Conservation (phyloP, 1,284 basidiomycete species). For the Cyathus pygmaeus region DNA sequence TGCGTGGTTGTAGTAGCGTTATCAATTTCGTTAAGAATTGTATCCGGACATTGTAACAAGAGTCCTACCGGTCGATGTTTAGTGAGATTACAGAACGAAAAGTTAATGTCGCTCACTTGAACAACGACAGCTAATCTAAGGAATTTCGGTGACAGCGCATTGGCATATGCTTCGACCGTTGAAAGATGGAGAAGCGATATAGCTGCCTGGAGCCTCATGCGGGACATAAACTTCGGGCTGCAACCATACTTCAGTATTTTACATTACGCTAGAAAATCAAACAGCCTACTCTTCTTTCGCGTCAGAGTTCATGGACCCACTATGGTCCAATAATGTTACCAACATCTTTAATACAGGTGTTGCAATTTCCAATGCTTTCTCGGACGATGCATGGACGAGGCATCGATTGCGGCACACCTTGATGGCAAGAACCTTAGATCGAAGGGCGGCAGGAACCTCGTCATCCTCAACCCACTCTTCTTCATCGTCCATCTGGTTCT, state of each 20-base stretch:
- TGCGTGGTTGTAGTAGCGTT: constrained; percentile 65
- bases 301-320: constrained; percentile 71
- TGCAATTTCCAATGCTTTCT: constrained; percentile 72
- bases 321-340: constrained; percentile 69
- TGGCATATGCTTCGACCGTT: constrained; percentile 68
- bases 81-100: background rate
- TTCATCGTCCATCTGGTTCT: constrained; percentile 61
- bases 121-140: constrained; percentile 77
- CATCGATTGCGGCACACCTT: constrained; percentile 85
- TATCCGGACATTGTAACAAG: constrained; percentile 88
- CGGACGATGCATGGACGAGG: constrained; percentile 69
- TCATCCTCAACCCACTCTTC: constrained; percentile 83
- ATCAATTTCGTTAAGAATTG: constrained; percentile 83
- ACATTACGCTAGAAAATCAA: background rate
- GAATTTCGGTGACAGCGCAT: constrained; percentile 71
- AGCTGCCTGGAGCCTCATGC: constrained; percentile 85
- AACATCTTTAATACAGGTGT: constrained; percentile 83
- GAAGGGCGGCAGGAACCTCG: constrained; percentile 62
- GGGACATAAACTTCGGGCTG: constrained; percentile 69
- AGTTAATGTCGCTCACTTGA: constrained; percentile 63
- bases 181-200: constrained; percentile 86
- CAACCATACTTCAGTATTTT: background rate
- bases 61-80: constrained; percentile 65
- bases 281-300: constrained; percentile 71
- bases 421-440: constrained; percentile 78